Base-by-base conservation (phyloP, 495 filamentous ascomycete genomes). In the Apodospora peruviana region DNA sequence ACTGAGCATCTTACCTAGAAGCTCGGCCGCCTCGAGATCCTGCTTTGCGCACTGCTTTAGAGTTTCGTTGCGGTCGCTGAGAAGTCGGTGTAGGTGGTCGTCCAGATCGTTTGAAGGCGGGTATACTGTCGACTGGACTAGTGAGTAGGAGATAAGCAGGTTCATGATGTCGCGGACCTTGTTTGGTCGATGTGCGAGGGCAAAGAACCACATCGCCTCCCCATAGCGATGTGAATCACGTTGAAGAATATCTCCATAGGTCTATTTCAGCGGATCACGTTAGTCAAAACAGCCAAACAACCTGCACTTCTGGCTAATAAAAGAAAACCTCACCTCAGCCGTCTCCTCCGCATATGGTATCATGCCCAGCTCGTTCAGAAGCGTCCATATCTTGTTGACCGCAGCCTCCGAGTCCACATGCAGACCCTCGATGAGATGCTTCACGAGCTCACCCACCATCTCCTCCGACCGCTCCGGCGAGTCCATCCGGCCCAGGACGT, bases 111-210 rank as follows among this genome's bases (percentile, higher is more conserved):
- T 62, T 12, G 73, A 56, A 2, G 86, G 75, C 7, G 90, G 90
- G 59, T 83, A 91, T 3, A 85, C 81, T 8, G 80, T 78, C 11
- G 91, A 95, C 48, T 91, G 84, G 36, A 90, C 79, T 27, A 96
- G 78, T 36, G 85, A 91, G 61, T 86, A 83, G 1, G 89, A 90
- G 58, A 88, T 90, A 27, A 96, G 77, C n/a, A 90, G 77, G 58
- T 91, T 84, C 20, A 91, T 75, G 19, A 95, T 84, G 41, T 87
- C 80, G 58, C 85, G 84, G 51, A 95, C 79, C 67, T 91, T 93
- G 51, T 73, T 71, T 5, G 79, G 70, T 38, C 77, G 77, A 53
- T 87, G 87, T 0, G 88, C 86, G 10, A 90, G 82, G 35, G 91
- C 82, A 63, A 90, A 95, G 72, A 90, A 94, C 59, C 90, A 78